Percentiles rank a stretch among this genome's conserved stretches.
Conservation (phyloP, 2,329 filamentous ascomycete species). For the Fusarium poae region DNA sequence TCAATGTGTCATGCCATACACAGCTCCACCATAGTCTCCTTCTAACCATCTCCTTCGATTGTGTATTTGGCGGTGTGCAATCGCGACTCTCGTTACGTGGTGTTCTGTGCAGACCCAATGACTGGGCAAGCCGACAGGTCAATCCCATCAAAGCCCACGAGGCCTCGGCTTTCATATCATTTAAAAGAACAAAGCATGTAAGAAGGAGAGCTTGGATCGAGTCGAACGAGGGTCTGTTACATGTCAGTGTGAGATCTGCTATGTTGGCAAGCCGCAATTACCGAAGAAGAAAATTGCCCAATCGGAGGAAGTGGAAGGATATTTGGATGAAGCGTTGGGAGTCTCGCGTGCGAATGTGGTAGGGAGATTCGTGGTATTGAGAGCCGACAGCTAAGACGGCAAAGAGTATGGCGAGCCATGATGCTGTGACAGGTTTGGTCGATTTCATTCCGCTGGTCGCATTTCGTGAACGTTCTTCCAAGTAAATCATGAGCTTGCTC, state of each 20-base stretch:
- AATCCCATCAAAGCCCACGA: conserved; percentile 75
- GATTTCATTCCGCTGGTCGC: conserved; percentile 61
- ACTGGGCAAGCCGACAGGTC: conserved; percentile 74
- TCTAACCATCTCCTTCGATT: conserved; percentile 67
- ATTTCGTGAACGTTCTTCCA: conserved; percentile 72
- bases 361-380: conserved; percentile 75
- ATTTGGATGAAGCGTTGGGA: conserved; percentile 73
- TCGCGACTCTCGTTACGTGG: conserved; percentile 61
- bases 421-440: conserved; percentile 68
- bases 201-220: conserved; percentile 74
- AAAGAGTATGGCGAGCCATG: conserved; percentile 75
- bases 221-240: conserved; percentile 69
- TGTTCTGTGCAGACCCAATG: conserved; percentile 70
- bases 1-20: conserved; percentile 75
- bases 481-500: conserved; percentile 72
- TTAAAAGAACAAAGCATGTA: conserved; percentile 72
- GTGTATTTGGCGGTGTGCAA: conserved; percentile 58
- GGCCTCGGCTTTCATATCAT: conserved; percentile 78
- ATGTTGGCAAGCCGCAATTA: conserved; percentile 44
- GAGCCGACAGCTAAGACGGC: conserved; percentile 74
- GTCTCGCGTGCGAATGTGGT: conserved; percentile 70
- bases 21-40: conserved; percentile 74
- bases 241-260: conserved; percentile 12
- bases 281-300: conserved; percentile 74
- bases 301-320: conserved; percentile 73